phyloP scores from a whole-genome alignment of 352 stramenopile genomes.

The Pythium coloratum region DNA sequence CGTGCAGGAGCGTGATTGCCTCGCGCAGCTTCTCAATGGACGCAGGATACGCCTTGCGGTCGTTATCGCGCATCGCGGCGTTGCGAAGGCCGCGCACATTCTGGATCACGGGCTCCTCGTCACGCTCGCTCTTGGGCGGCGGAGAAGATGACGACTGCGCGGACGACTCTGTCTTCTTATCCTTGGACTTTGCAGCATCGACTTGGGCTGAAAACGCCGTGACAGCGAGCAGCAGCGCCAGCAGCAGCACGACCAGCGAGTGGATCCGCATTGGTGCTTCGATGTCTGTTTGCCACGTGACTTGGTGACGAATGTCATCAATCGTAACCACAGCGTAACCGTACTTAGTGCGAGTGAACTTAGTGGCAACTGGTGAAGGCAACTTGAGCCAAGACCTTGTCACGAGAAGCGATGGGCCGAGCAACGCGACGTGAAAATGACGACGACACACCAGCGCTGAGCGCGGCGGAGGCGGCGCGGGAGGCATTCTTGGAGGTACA shows the following conservation, averaged over 20 bases:
- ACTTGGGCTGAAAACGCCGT: background rate
- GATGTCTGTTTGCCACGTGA: constrained; percentile 1
- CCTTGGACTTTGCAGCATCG: constrained; percentile 18
- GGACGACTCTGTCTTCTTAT: constrained; percentile 12
- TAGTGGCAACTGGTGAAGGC: constrained; percentile 13
- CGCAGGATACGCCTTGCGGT: constrained; percentile 48
- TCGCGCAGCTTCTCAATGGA: constrained; percentile 65
- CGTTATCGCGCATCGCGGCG: constrained; percentile 72
- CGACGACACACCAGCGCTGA: constrained; percentile 5
- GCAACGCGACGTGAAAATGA: constrained; percentile 9
- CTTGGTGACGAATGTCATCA: background rate
- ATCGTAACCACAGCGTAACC: background rate
- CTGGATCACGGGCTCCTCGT: constrained; percentile 67
- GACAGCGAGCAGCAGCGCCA: constrained; percentile 20
- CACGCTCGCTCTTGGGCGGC: constrained; percentile 37
- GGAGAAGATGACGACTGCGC: constrained; percentile 20
- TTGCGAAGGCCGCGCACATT: constrained; percentile 72
- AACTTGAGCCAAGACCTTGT: background rate
- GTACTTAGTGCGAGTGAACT: constrained; percentile 10
- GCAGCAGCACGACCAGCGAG: constrained; percentile 32
- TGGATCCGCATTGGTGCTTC: constrained; percentile 4
- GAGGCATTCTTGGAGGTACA: constrained; percentile 47
- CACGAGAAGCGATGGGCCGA: constrained; percentile 37
- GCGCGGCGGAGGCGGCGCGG: constrained; percentile 6
- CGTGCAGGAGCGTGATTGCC: constrained; percentile 65